Evolutionary conservation across 208 protist genomes (phyloP), one percentile per base, ranked within the genome.

Genomic region (Blastocrithidia nonstop): DNA sequence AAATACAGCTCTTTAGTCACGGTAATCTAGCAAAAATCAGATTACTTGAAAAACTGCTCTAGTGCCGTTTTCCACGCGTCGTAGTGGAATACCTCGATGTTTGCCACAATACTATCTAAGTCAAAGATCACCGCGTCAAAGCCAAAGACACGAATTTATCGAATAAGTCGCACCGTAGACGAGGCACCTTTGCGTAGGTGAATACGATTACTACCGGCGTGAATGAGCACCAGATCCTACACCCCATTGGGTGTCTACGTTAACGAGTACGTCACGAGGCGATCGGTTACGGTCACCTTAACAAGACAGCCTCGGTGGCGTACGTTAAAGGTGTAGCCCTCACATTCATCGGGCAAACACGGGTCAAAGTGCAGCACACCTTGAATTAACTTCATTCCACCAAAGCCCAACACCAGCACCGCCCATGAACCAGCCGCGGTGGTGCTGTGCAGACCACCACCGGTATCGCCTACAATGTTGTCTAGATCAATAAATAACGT

Each of bases 41-140:
- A 54, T 43, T 74, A 56, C 20, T 66, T 50, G 27, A 89, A 63
- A 50, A 78, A 85, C 23, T 56, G 45, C 46, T 87, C 74, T 3
- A 94, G 54, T 20, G 80, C 75, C 49, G 68, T 53, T 39, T 71
- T 71, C 87, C 87, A 94, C n/a, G 87, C 75, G 24, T 71, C 61
- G 48, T 78, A 92, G 50, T 92, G 82, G 13, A 76, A 63, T 15
- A 66, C 57, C 51, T 92, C 79, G n/a, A 92, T 69, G 43, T 82
- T 60, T 22, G 62, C 44, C 11, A 94, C 71, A 41, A 91, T 43
- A 51, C 72, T 80, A 53, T 92, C 79, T 22, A 94, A 56, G 43
- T 94, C 78, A 45, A 94, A 88, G 22, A 94, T 50, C 37, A 94
- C 76, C 54, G 67, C 68, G 62, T 94, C 87, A 62, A 92, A 94